phyloP scores from a whole-genome alignment of 2,329 filamentous ascomycete species.

The Dactylonectria macrodidyma region DNA sequence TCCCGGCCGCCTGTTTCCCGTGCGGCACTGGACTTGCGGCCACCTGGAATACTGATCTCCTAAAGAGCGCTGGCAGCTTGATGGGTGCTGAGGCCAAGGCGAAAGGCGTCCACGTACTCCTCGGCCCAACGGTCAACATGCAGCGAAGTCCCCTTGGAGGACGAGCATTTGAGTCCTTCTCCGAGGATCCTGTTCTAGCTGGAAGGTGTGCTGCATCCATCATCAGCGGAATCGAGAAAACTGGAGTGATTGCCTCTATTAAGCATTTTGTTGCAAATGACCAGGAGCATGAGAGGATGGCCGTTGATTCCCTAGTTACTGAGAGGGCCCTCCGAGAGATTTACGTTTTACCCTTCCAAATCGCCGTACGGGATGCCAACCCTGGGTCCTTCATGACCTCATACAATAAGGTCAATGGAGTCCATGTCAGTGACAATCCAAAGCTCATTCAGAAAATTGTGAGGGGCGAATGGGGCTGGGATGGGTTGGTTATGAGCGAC shows the following conservation, averaged over 20 bases:
- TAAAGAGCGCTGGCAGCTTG: conserved; percentile 16
- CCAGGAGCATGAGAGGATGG: conserved; percentile 21
- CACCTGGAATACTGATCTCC: conserved; percentile 28
- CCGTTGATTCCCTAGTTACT: conserved; percentile 4
- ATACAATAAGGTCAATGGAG: conserved; percentile 18
- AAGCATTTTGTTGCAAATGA: conserved; percentile 22
- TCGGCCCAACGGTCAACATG: conserved; percentile 20
- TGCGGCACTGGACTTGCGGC: conserved; percentile 32
- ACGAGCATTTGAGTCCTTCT: conserved; percentile 16
- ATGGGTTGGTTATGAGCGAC: conserved; percentile 10
- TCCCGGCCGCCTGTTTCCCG: conserved; percentile 27
- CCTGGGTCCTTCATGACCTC: conserved; percentile 19
- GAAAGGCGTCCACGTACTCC: conserved; percentile 16
- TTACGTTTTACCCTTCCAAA: conserved; percentile 13
- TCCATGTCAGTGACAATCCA: conserved; percentile 11
- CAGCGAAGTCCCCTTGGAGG: conserved; percentile 16
- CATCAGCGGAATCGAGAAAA: background rate
- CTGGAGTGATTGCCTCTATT: conserved; percentile 6
- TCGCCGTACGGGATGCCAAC: conserved; percentile 17
- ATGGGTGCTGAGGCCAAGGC: conserved; percentile 21
- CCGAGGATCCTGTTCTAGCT: conserved; percentile 10
- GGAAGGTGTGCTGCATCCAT: conserved; percentile 14
- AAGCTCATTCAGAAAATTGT: conserved; percentile 18
- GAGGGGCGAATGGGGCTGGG: conserved; percentile 13
- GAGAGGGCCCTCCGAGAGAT: conserved; percentile 18